Evolutionary conservation across 352 stramenopile genomes (phyloP), one percentile per base, ranked within the genome.

Genomic region (Phytopythium boreale): DNA sequence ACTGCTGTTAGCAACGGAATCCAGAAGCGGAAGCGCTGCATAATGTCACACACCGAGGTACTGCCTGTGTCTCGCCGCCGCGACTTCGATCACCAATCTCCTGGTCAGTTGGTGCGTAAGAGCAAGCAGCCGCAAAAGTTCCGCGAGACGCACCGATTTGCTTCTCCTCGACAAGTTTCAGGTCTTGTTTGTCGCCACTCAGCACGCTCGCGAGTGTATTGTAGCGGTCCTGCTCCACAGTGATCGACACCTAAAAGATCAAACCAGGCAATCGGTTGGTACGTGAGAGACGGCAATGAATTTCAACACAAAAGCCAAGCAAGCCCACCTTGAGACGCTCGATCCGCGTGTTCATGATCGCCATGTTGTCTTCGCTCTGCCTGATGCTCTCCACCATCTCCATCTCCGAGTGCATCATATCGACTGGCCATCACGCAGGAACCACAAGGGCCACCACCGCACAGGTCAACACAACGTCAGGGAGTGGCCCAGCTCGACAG

Each of bases 321-420:
- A 10, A 11, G 15, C 31, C 12, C 36, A 46, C 58, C 76, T 90
- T 89, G 46, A 83, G 80, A 8, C 76, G 67, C 17, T 85, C 76
- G 43, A 90, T 76, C 7, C 71, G 77, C 0, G 27, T 55, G 36
- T 85, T 88, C 27, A 81, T 70, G 11, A 62, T 66, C 10, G 61
- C 59, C 24, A 92, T 64, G 22, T 67, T 84, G 22, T 77, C 69
- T 70, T 93, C 84, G 34, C 77, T 84, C 50, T 88, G 76, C 39
- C 82, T 82, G 62, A 93, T 88, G 36, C 56, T 79, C 59, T 89
- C 82, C 46, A 93, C 72, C 17, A 89, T 46, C 57, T 88, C 82
- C 76, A 89, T 81, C 64, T 93, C 84, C 1, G 74, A 75, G 17
- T 88, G 82, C 84, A 93, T 92, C 82, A 93, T 85, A 22, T 84